Conservation (phyloP, 371 early-diverging fungal genomes). For the Mortierella sp. region DNA sequence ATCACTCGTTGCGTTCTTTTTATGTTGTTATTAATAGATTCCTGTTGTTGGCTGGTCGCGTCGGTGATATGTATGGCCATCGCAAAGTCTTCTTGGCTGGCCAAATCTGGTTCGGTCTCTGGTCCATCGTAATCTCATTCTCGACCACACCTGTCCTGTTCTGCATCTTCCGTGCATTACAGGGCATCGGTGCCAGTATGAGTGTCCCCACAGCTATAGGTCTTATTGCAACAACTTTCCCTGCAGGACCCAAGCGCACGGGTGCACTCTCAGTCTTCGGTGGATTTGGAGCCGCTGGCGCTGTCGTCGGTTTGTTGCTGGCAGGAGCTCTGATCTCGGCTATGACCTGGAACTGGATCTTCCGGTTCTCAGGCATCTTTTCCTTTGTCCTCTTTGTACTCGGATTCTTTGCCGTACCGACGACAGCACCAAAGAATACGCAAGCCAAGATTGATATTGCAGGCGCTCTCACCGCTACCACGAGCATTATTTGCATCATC, state of each 20-base stretch:
- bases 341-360: conserved; percentile 44
- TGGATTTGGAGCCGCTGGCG: conserved; percentile 33
- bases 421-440: conserved; percentile 5
- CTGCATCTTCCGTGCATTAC: conserved; percentile 58
- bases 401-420: conserved; percentile 14
- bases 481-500: conserved; percentile 43
- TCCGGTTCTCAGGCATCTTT: conserved; percentile 37
- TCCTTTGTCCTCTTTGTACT: conserved; percentile 22
- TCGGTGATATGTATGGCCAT: conserved; percentile 57
- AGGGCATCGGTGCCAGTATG: conserved; percentile 60
- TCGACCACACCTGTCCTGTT: conserved; percentile 50
- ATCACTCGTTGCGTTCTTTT: too few species aligned
- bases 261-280: conserved; percentile 36
- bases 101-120: conserved; percentile 54
- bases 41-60: conserved; percentile 53
- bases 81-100: conserved; percentile 55
- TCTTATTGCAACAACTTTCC: conserved; percentile 49
- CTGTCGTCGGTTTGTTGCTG: conserved; percentile 31
- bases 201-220: conserved; percentile 47
- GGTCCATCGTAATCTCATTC: conserved; percentile 55
- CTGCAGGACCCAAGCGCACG: conserved; percentile 42
- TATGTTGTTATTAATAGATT: conserved; percentile 11
- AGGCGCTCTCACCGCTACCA: conserved; percentile 28
- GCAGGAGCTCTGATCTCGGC: conserved; percentile 39
- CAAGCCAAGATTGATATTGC: conserved; percentile 21